Evolutionary conservation across 139 green algal genomes (phyloP), one percentile per base, ranked within the genome.

Genomic region (Tetradesmus lagerheimii): DNA sequence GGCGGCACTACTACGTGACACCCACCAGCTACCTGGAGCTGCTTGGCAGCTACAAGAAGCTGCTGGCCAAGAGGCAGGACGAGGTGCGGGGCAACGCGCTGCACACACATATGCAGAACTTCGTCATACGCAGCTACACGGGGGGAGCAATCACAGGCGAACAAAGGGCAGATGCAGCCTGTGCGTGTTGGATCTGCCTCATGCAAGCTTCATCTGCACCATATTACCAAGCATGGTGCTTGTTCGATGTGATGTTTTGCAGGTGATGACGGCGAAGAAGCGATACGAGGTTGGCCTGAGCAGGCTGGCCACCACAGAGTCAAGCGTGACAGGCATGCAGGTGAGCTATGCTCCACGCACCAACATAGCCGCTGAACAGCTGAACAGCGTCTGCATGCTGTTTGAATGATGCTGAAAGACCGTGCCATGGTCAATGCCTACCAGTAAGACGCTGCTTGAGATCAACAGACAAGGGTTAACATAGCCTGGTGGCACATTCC

Each of bases 11-110:
- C 93, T 98, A 98, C 90, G 91, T 96, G 41, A 98, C 96, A 43
- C 95, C 96, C 57, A 97, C 96, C 29, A 94, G 83, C 35, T 98
- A 98, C 92, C 93, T 98, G 74, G 95, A 98, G 93, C 94, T 98
- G 38, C 93, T 98, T 50, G 71, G 83, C 45, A 93, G 82, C 62
- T 98, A 95, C 94, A 96, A 95, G 91, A 92, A 85, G 41, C 93
- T 97, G 74, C 92, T 97, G 67, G 92, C 38, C 12, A 88, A 82
- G 67, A 89, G 92, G 12, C 83, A 93, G 78, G 92, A 94, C 62
- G 91, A 94, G 64, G 85, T 89, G 12, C 53, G 71, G 2, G 29
- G 62, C 62, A 2, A 34, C 11, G 25, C 4, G 25, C 20, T 74
- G 62, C 74, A 43, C 15, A 76, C 64, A 76, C n/a, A n/a, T n/a